phyloP scores from a whole-genome alignment of 495 filamentous ascomycete genomes.

The Parachaetomium inaequale region DNA sequence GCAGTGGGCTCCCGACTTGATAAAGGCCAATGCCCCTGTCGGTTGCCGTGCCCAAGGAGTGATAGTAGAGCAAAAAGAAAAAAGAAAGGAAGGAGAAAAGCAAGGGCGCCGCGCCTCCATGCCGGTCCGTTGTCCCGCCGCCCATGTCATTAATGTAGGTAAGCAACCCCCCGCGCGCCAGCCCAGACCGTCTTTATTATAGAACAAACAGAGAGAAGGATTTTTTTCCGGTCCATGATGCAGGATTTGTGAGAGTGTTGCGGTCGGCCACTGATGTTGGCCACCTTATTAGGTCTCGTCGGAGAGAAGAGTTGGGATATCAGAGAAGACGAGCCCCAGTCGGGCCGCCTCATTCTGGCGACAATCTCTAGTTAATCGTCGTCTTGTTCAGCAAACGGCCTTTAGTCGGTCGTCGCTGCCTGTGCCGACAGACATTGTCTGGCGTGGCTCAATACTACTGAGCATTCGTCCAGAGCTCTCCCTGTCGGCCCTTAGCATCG shows the following conservation, averaged over 20 bases:
- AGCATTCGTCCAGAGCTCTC: slow-evolving; percentile 40
- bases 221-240: slow-evolving; percentile 4
- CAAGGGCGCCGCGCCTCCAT: slow-evolving; percentile 51
- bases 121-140: slow-evolving; percentile 42
- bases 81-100: neutral
- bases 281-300: neutral
- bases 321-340: neutral
- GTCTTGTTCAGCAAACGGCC: neutral
- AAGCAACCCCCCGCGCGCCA: slow-evolving; percentile 16
- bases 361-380: neutral
- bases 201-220: slow-evolving; percentile 6
- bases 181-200: slow-evolving; percentile 32
- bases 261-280: neutral
- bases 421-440: neutral
- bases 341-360: neutral
- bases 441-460: slow-evolving; percentile 22
- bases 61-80: neutral
- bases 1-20: neutral
- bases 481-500: slow-evolving; percentile 37
- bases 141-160: slow-evolving; percentile 2
- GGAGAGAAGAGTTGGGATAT: neutral
- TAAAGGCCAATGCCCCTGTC: neutral
- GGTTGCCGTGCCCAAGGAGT: neutral
- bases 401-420: neutral
- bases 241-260: slow-evolving; percentile 1